phyloP scores from a whole-genome alignment of 2,329 filamentous ascomycete genomes.

The Exophiala lecanii-corni region DNA sequence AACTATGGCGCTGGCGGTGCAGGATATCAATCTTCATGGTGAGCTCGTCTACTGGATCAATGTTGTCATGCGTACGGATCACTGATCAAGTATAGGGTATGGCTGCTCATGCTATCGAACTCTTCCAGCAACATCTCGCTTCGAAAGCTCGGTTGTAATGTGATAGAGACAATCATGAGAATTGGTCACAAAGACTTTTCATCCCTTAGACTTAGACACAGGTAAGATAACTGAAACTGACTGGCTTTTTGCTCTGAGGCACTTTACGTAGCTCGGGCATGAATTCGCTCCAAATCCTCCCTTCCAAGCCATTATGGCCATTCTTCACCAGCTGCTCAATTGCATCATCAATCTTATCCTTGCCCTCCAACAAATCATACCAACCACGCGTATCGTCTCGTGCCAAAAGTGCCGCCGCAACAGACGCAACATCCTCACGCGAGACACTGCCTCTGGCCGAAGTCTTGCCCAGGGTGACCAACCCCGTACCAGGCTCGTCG shows the following conservation, averaged over 20 bases:
- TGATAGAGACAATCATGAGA: too few species aligned
- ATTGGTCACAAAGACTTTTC: too few species aligned
- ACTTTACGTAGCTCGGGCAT: too few species aligned
- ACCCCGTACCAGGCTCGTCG: slow-evolving; percentile 44
- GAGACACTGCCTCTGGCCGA: slow-evolving; percentile 38
- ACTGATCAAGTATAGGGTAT: too few species aligned
- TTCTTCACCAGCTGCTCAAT: slow-evolving; percentile 44
- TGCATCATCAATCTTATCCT: slow-evolving; percentile 43
- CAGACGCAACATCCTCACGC: slow-evolving; percentile 49
- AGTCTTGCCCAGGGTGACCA: slow-evolving; percentile 47
- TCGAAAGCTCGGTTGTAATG: not conserved
- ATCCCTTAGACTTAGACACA: too few species aligned
- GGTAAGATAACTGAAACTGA: too few species aligned
- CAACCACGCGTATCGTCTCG: slow-evolving; percentile 47
- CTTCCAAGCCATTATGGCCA: slow-evolving; percentile 43
- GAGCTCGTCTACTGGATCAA: not conserved
- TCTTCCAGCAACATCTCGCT: not conserved
- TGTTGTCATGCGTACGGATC: not conserved
- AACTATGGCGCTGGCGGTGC: slow-evolving; percentile 45
- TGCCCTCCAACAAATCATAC: slow-evolving; percentile 51
- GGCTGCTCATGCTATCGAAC: not conserved
- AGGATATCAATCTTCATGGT: slow-evolving; percentile 54
- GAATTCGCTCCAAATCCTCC: slow-evolving; percentile 48
- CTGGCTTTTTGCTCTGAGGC: too few species aligned
- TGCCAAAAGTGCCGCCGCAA: slow-evolving; percentile 46